phyloP scores from a whole-genome alignment of 169 alveolate species.

The Eimeria necatrix region DNA sequence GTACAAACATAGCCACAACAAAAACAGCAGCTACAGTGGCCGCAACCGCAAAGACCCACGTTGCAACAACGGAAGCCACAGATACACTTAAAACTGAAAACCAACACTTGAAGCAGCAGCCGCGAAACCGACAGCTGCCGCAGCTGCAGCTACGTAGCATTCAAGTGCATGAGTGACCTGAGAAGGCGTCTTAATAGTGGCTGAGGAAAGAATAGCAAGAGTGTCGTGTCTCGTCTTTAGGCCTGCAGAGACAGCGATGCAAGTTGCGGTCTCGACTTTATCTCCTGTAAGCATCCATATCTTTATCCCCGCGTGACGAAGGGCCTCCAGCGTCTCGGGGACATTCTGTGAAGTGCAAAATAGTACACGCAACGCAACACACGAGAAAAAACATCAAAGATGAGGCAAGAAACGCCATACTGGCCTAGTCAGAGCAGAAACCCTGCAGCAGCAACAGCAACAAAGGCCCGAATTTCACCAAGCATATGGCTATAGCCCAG shows the following conservation, averaged over 20 bases:
- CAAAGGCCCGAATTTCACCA: neutral
- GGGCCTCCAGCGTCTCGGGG: slow-evolving; percentile 94
- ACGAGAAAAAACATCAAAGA: neutral
- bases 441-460: no score
- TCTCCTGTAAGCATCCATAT: slow-evolving; percentile 99
- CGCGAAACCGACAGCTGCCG: no score
- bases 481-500: neutral
- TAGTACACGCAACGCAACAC: neutral
- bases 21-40: no score
- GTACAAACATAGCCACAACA: neutral
- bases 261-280: slow-evolving; percentile 99
- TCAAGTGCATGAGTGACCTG: neutral
- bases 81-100: no score
- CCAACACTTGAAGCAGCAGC: no score
- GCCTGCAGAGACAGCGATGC: slow-evolving; percentile 98
- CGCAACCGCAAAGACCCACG: no score
- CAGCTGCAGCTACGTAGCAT: no score
- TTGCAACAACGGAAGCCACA: no score
- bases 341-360: slow-evolving; percentile 92
- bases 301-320: slow-evolving; percentile 97
- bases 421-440: neutral
- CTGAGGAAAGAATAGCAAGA: slow-evolving; percentile 11
- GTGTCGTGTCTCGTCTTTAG: slow-evolving; percentile 87
- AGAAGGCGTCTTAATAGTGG: neutral
- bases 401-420: neutral